Evolutionary conservation across 2,329 filamentous ascomycete species (phyloP), one percentile per base, ranked within the genome.

Genomic region (Hypoxylon sp.): DNA sequence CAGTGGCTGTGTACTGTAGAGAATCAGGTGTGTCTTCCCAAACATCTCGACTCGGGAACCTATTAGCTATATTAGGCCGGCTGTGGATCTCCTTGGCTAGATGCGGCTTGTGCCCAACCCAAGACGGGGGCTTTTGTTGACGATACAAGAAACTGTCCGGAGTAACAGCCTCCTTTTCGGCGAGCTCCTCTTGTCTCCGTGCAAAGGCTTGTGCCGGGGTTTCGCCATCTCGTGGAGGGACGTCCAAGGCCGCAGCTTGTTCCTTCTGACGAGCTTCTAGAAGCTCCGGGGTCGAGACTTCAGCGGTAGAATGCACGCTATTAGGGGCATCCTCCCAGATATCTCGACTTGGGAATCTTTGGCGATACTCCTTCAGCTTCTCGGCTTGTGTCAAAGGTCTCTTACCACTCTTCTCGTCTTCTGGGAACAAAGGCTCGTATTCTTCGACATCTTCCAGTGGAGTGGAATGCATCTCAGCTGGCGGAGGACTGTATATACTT

Each of bases 251-350:
- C 63, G 65, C 78, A 68, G 75, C 80, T 70, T 76, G 79, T 75
- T 40, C 78, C 74, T 74, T 80, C 76, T 66, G 71, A 58, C 56
- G 80, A 74, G 63, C 83, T 63, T 83, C 84, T 0, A 83, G 81
- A 30, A 85, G 74, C 72, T 93, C 91, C 1, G 93, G 93, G 0
- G 93, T 96, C 2, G 91, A 92, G 6, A 98, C 95, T 64, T 92
- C 93, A 2, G 94, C 89, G 32, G 87, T 90, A 74, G 86, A 88
- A 73, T 96, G 89, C 54, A 93, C 84, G 78, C 93, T 97, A 74
- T 89, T 91, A 3, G 96, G 96, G 0, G 93, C 91, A 77, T 99
- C 96, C 80, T 99, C 96, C 96, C 96, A 99, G 40, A 98, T 88
- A 76, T 99, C 96, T 77, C 94, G 91, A 78, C 94, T 97, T 1